Conservation (phyloP, 2,329 filamentous ascomycete species). For the Fusarium continuum region DNA sequence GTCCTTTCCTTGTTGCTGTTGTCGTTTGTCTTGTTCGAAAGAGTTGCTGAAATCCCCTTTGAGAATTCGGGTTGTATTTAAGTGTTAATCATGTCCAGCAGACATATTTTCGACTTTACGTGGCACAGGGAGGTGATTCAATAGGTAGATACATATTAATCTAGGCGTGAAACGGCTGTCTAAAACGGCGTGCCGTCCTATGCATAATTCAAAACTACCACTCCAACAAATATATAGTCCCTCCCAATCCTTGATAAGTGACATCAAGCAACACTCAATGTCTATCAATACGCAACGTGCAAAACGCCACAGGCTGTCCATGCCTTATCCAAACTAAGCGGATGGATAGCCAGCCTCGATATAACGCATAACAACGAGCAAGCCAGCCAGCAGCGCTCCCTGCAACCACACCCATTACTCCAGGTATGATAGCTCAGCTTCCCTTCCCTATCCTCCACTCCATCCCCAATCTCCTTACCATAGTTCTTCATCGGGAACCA, state of each 20-base stretch:
- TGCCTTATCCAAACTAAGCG: background rate
- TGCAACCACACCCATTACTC: background rate
- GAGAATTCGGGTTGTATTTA: no score
- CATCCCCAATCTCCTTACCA: constrained; percentile 4
- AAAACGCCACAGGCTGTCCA: background rate
- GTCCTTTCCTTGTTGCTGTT: no score
- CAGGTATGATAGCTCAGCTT: background rate
- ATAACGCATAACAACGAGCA: constrained; percentile 6
- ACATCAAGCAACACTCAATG: background rate
- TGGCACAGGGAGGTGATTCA: background rate
- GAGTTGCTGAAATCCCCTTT: no score
- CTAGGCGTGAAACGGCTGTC: background rate
- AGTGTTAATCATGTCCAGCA: no score
- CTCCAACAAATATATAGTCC: background rate
- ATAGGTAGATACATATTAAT: background rate
- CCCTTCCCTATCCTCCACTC: background rate
- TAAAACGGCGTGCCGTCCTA: background rate
- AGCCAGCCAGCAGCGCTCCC: constrained; percentile 24
- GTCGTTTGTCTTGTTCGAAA: no score
- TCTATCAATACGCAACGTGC: background rate
- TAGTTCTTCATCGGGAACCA: constrained; percentile 29
- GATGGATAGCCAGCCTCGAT: background rate
- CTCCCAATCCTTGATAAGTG: background rate
- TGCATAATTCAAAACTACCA: background rate
- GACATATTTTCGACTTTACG: background rate